phyloP scores from a whole-genome alignment of 345 rosid genomes.

The Kandelia obovata region DNA sequence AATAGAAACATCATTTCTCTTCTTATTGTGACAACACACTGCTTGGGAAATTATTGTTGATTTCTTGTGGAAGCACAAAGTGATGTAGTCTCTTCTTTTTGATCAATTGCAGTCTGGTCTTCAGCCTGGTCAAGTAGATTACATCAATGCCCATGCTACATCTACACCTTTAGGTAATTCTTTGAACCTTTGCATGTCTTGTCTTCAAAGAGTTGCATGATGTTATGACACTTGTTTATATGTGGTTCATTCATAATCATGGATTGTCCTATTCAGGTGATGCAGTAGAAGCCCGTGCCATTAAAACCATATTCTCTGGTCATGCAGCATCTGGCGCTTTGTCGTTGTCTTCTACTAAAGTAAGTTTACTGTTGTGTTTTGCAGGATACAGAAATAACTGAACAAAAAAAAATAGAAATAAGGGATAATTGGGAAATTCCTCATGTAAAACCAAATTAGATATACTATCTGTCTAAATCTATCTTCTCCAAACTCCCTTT shows the following conservation, averaged over 20 bases:
- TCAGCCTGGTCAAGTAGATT: slow-evolving; percentile 71
- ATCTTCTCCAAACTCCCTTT: too few relatives aligned
- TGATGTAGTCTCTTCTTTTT: slow-evolving; percentile 7
- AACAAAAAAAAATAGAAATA: too few relatives aligned
- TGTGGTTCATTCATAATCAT: slow-evolving; percentile 4
- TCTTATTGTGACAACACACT: background rate
- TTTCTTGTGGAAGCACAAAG: background rate
- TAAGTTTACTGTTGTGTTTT: slow-evolving; percentile 11
- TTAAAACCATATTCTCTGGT: slow-evolving; percentile 59
- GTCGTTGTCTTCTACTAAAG: slow-evolving; percentile 94
- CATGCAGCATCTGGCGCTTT: slow-evolving; percentile 74
- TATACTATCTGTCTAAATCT: too few relatives aligned
- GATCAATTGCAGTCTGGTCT: slow-evolving; percentile 60
- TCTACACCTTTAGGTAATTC: slow-evolving; percentile 82
- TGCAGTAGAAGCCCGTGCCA: slow-evolving; percentile 76
- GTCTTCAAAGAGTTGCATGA: background rate
- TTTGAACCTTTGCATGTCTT: slow-evolving; percentile 11
- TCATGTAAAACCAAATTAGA: too few relatives aligned
- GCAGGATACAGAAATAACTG: too few relatives aligned
- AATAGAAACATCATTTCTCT: background rate
- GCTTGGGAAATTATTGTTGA: background rate
- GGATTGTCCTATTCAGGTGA: slow-evolving; percentile 53
- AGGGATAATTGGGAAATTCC: too few relatives aligned
- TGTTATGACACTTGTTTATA: background rate
- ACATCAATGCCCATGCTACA: slow-evolving; percentile 91